Evolutionary conservation across 164 flowering plant species (phyloP).

Genomic region (Warburgia ugandensis): DNA sequence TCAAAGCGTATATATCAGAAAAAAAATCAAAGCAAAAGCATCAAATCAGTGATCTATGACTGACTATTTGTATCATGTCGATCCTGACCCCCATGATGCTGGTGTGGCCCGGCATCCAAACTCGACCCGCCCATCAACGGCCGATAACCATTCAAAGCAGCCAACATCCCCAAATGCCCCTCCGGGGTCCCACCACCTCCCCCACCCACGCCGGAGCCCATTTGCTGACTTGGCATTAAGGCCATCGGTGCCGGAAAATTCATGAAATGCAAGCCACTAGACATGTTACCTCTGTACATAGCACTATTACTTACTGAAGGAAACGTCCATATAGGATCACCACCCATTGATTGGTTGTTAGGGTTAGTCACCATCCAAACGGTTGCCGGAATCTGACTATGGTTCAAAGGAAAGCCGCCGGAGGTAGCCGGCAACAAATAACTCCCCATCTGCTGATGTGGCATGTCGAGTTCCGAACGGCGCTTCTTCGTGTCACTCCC

Average conservation of each 20-base stretch:
- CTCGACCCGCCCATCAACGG: conserved; percentile 15
- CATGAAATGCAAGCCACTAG: conserved; percentile 68
- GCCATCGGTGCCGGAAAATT: conserved; percentile 51
- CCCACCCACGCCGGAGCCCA: conserved; percentile 23
- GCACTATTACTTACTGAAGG: conserved; percentile 22
- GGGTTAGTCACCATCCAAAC: conserved; percentile 86
- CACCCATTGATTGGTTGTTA: conserved; percentile 33
- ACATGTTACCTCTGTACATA: conserved; percentile 41
- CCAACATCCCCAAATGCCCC: conserved; percentile 60
- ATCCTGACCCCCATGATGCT: conserved; percentile 50
- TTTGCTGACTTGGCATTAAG: conserved; percentile 52
- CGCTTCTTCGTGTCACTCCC: conserved; percentile 31
- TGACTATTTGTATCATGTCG: conserved; percentile 42
- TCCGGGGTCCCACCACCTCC: conserved; percentile 23
- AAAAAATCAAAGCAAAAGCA: too few relatives aligned
- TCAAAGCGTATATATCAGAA: too few relatives aligned
- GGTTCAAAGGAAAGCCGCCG: conserved; percentile 37
- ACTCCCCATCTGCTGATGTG: conserved; percentile 43
- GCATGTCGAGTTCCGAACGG: conserved; percentile 30
- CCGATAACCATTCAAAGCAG: conserved; percentile 55
- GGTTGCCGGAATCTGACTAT: conserved; percentile 53
- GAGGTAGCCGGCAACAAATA: conserved; percentile 54
- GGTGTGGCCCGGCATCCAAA: conserved; percentile 50
- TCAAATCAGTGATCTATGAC: too few relatives aligned
- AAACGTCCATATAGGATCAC: conserved; percentile 49